Evolutionary conservation across 371 early-diverging fungal species (phyloP), one percentile per base, ranked within the genome.

Genomic region (Mortierella sp.): DNA sequence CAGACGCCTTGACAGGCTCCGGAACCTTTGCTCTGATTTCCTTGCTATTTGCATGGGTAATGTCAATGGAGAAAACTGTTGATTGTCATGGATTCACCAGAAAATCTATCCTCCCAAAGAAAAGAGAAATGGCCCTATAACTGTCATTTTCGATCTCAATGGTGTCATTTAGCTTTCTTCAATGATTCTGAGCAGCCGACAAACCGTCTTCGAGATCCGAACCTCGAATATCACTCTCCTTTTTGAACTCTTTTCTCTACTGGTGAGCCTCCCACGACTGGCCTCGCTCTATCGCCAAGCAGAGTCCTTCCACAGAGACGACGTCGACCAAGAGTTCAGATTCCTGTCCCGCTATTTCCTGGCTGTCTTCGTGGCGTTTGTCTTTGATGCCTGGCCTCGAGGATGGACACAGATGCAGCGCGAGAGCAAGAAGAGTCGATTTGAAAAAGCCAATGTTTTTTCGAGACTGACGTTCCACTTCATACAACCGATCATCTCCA

Each of bases 381-480:
- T 62, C 41, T 60, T 68, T 21, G 69, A 68, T 12, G 61, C 61
- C 6, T 44, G 48, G 7, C 69, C 69, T 11, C 60, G 69, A 6
- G 46, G 51, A 23, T 17, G 28, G 14, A 60, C 69, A 28, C 42
- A 19, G 7, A 56, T 68, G 6, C 69, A 68, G 47, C 4, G 42
- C n/a, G 49, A 56, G 52, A 49, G 49, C 14, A 30, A 28, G 14
- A n/a, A 17, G 14, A 68, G 47, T 9, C 24, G 7, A 4, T 46
- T 41, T 14, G 56, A 68, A 7, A 47, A 72, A 19, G 72, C 72
- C 34, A 72, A 72, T 23, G 27, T 65, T 24, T 72, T 65, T 41
- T 65, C 65, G 9, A 44, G 66, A 24, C 43, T 47, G 51, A 37
- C 56, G 0, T 72, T 64, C 44, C 61, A 64, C 46, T 72, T 60